Conservation (phyloP, 139 green algal species). For the Chloropicon primus region DNA sequence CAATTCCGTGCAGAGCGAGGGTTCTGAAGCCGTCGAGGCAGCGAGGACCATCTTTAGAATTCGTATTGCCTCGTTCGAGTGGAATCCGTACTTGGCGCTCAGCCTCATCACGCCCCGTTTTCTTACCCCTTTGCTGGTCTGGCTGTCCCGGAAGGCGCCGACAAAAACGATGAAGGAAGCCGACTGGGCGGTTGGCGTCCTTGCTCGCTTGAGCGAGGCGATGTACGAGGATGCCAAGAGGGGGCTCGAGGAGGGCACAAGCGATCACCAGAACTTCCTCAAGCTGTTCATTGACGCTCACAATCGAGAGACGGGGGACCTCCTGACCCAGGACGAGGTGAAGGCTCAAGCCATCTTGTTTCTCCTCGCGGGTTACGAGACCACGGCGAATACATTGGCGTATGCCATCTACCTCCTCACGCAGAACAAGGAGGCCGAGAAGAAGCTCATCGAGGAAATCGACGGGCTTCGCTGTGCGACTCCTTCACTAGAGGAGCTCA, state of each 20-base stretch:
- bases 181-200: background rate
- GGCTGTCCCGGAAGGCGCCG: background rate
- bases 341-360: constrained; percentile 20
- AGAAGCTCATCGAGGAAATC: constrained; percentile 20
- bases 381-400: constrained; percentile 32
- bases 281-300: background rate
- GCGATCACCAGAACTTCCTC: background rate
- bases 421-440: constrained; percentile 15
- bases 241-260: background rate
- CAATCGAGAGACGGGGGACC: background rate
- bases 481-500: constrained; percentile 18
- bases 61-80: background rate
- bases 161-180: background rate
- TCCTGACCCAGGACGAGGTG: constrained; percentile 7
- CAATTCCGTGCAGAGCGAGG: background rate
- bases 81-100: background rate
- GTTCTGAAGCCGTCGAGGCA: background rate
- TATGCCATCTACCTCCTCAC: constrained; percentile 28
- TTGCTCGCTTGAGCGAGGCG: background rate
- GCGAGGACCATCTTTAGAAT: background rate
- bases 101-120: background rate
- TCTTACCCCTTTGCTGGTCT: background rate
- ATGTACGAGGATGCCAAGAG: background rate
- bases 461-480: constrained; percentile 15
- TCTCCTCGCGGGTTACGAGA: constrained; percentile 35